A percentile compares a stretch with the other conserved stretches of the same genome.
Conservation (phyloP, 2,329 filamentous ascomycete genomes). For the Pestalotiopsis sp. region DNA sequence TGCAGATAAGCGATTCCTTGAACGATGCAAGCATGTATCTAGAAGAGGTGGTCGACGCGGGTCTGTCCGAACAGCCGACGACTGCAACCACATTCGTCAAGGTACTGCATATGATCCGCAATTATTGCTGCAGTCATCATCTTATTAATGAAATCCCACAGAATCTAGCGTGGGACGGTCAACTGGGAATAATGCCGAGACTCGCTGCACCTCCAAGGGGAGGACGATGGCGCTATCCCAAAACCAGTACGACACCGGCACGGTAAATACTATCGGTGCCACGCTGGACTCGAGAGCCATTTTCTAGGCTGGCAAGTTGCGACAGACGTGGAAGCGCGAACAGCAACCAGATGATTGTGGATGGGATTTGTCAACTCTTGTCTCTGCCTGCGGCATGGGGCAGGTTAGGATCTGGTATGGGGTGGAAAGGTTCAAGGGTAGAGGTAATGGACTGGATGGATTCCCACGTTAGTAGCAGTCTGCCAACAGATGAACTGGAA, state of each 20-base stretch:
- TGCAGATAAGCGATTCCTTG: too few species aligned
- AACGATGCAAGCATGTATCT: background rate
- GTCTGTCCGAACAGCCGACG: background rate
- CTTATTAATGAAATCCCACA: background rate
- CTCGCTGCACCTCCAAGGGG: background rate
- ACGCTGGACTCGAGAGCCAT: background rate
- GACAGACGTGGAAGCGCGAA: background rate
- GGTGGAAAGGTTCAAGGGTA: background rate
- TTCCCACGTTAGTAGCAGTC: too few species aligned
- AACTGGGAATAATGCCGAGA: background rate
- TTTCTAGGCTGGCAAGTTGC: background rate
- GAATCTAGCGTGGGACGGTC: background rate
- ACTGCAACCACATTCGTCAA: background rate
- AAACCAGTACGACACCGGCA: background rate
- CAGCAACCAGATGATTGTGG: background rate
- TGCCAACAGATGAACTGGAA: background rate
- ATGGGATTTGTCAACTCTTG: background rate
- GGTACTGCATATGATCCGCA: background rate
- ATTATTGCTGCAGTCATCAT: background rate
- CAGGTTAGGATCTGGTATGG: background rate
- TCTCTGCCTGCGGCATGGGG: background rate
- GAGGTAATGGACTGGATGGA: too few species aligned
- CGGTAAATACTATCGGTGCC: background rate
- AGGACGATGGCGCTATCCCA: background rate
- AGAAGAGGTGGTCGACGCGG: background rate